A percentile compares a stretch with the other conserved stretches of the same genome.
These are phyloP conservation scores for Tylopilus cervinicoccineus DNA, from an alignment of 768 basidiomycete species.

Conservation along the genomic window DNA sequence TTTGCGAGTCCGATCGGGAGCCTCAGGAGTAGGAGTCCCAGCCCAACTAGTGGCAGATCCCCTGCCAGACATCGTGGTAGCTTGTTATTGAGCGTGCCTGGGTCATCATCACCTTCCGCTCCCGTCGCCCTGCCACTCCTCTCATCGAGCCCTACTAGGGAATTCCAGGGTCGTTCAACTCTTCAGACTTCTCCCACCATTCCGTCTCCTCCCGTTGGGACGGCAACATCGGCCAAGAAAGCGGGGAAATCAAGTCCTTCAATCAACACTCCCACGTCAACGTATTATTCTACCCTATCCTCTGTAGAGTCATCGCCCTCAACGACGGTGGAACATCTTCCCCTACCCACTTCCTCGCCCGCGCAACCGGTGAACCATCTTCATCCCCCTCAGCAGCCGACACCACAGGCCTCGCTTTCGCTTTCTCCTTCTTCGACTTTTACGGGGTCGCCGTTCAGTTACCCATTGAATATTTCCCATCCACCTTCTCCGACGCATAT, in stretches of 20 bases:
- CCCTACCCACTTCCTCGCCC: conserved; percentile 20
- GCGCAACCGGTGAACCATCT: conserved; percentile 20
- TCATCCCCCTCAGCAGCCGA: conserved; percentile 12
- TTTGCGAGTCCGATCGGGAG: conserved; percentile 63
- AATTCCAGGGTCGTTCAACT: conserved; percentile 16
- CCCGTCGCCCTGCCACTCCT: conserved; percentile 22
- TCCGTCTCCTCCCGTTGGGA: conserved; percentile 2
- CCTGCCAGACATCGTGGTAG: conserved; percentile 37
- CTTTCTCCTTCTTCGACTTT: conserved; percentile 25
- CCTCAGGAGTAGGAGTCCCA: conserved; percentile 63
- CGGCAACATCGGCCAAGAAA: conserved; percentile 4
- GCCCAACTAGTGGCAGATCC: conserved; percentile 44
- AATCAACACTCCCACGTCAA: conserved; percentile 45
- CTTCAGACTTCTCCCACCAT: conserved; percentile 23
- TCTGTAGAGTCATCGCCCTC: conserved; percentile 38
- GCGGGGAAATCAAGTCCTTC: conserved; percentile 20
- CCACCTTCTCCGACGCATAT: conserved; percentile 47
- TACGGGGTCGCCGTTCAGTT: conserved; percentile 24
- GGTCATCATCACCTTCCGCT: conserved; percentile 23
- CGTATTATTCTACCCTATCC: conserved; percentile 42
- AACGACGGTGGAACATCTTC: conserved; percentile 33
- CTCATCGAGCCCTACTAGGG: conserved; percentile 27
- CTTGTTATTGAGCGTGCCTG: conserved; percentile 48
- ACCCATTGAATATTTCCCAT: conserved; percentile 24
- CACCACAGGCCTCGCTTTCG: conserved; percentile 4